These are phyloP conservation scores for Neofusicoccum sp. DNA, from an alignment of 2,329 filamentous ascomycete genomes.

Conservation along the genomic window DNA sequence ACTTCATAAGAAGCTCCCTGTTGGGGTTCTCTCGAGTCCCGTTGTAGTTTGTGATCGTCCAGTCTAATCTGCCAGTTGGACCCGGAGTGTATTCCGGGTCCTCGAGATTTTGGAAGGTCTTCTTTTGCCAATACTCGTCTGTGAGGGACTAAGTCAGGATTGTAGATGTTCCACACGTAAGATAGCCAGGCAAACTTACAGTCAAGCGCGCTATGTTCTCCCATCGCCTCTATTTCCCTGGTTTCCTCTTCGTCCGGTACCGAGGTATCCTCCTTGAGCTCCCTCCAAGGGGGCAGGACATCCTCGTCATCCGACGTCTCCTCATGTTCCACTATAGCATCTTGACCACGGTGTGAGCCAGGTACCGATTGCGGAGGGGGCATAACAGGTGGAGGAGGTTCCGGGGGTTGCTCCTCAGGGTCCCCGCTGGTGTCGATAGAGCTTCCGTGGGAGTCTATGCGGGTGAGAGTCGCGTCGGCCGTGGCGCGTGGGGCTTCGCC, in stretches of 20 bases:
- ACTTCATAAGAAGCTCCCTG: constrained; percentile 57
- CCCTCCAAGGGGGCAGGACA: constrained; percentile 47
- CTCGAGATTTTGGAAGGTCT: constrained; percentile 55
- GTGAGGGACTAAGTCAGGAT: not conserved
- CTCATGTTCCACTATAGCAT: constrained; percentile 5
- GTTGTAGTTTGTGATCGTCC: constrained; percentile 58
- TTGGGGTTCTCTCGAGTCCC: constrained; percentile 62
- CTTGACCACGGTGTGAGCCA: not conserved
- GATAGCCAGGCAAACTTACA: constrained; percentile 34
- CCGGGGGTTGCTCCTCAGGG: not conserved
- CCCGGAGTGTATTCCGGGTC: constrained; percentile 57
- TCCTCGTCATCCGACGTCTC: constrained; percentile 38
- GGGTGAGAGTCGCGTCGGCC: constrained; percentile 13
- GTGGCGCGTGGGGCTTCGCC: constrained; percentile 18
- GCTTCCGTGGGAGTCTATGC: constrained; percentile 17
- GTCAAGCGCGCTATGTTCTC: constrained; percentile 56
- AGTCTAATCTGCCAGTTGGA: constrained; percentile 58
- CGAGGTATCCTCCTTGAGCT: constrained; percentile 56
- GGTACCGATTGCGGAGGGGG: not conserved
- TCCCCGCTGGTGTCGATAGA: constrained; percentile 9
- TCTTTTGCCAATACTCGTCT: constrained; percentile 59
- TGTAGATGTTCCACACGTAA: no score
- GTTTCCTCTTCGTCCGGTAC: constrained; percentile 57
- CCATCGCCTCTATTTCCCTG: constrained; percentile 53
- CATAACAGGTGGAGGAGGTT: constrained; percentile 5